A percentile compares a stretch with the other conserved stretches of the same genome.
Conservation (phyloP, 495 filamentous ascomycete species). For the Astrocystis sublimbata region DNA sequence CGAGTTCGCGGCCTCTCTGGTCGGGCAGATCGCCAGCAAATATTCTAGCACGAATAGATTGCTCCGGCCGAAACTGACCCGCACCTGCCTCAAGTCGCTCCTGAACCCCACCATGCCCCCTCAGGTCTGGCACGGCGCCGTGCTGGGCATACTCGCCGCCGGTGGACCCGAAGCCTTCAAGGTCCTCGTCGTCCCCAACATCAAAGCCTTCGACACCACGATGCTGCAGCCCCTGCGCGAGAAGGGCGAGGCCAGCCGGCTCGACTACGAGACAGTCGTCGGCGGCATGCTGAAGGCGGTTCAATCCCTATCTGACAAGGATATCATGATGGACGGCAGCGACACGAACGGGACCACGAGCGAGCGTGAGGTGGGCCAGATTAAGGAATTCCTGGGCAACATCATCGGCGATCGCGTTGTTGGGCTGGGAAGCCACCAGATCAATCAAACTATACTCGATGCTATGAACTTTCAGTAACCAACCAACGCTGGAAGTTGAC, state of each 20-base stretch:
- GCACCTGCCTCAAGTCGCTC: slow-evolving; percentile 86
- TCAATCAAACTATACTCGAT: slow-evolving; percentile 55
- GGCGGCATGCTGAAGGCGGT: slow-evolving; percentile 62
- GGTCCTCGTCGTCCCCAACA: slow-evolving; percentile 75
- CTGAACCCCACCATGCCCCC: slow-evolving; percentile 80
- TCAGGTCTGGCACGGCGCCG: slow-evolving; percentile 81
- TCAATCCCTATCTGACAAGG: slow-evolving; percentile 36
- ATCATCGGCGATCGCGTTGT: slow-evolving; percentile 62
- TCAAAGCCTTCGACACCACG: slow-evolving; percentile 68
- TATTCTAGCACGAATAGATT: slow-evolving; percentile 73
- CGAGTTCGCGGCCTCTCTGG: slow-evolving; percentile 76
- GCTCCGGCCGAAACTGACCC: slow-evolving; percentile 82
- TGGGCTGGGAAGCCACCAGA: slow-evolving; percentile 49
- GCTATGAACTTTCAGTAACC: slow-evolving; percentile 35
- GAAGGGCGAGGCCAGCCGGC: slow-evolving; percentile 52
- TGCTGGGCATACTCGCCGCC: slow-evolving; percentile 72
- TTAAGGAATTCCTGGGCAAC: slow-evolving; percentile 57
- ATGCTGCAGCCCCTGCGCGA: slow-evolving; percentile 64
- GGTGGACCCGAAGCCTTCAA: slow-evolving; percentile 80
- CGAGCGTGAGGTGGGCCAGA: slow-evolving; percentile 50
- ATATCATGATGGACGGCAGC: slow-evolving; percentile 27
- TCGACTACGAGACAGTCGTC: slow-evolving; percentile 65
- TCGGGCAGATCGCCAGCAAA: slow-evolving; percentile 70
- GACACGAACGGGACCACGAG: slow-evolving; percentile 33
- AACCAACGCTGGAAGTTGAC: not conserved